Conservation (phyloP, 192 early-diverging fungal species). For the Physocladia obscura region DNA sequence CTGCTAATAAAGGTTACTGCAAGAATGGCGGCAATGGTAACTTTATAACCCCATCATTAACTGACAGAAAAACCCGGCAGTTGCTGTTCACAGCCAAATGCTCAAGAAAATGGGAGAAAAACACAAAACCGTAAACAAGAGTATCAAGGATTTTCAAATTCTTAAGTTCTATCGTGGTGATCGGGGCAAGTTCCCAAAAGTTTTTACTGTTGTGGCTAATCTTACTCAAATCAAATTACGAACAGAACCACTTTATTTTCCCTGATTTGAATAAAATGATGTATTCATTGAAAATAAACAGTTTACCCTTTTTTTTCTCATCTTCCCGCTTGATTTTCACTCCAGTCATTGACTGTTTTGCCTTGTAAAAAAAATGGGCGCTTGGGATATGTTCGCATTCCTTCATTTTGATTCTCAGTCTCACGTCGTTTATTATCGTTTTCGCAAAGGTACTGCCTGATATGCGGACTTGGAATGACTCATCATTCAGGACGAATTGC, state of each 20-base stretch:
- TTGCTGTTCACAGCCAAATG: not conserved
- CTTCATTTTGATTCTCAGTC: no score
- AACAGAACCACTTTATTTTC: conserved; percentile 3
- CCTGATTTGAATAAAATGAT: no score
- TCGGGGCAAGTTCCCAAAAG: not conserved
- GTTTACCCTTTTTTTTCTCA: no score
- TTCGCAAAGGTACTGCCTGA: no score
- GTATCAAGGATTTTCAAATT: conserved; percentile 1
- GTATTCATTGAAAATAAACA: no score
- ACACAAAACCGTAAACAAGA: conserved; percentile 7
- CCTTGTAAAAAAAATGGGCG: no score
- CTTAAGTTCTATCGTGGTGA: conserved; percentile 3
- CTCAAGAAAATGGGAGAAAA: not conserved
- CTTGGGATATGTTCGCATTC: no score
- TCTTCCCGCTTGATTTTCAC: no score
- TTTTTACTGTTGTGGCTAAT: not conserved
- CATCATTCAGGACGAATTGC: no score
- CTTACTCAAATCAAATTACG: not conserved
- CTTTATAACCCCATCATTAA: not conserved
- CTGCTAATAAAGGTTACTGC: conserved; percentile 1
- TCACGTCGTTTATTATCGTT: no score
- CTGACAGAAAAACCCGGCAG: not conserved
- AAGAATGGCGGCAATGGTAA: not conserved
- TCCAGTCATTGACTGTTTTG: no score
- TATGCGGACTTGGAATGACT: no score